phyloP scores from a whole-genome alignment of 768 basidiomycete species.

The Leccinum subgranulosum region DNA sequence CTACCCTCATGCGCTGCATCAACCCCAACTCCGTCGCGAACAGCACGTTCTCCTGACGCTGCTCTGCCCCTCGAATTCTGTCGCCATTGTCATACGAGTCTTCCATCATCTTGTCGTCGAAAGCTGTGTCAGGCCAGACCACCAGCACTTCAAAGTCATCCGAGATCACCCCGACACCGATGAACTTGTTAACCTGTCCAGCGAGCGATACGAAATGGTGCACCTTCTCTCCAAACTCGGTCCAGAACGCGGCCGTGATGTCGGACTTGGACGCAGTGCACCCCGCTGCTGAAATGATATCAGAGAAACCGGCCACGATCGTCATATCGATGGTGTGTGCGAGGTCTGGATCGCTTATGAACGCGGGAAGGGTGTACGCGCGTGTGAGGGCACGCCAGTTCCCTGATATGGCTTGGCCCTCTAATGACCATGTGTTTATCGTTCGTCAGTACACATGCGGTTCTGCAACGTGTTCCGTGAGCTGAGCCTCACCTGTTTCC shows the following conservation, averaged over 20 bases:
- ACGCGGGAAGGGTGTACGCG: constrained; percentile 11
- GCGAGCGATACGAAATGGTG: constrained; percentile 42
- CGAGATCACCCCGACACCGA: constrained; percentile 22
- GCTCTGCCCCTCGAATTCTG: not conserved
- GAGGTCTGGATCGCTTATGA: constrained; percentile 15
- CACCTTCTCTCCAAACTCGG: constrained; percentile 41
- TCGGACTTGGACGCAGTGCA: constrained; percentile 15
- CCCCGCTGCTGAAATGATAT: constrained; percentile 27
- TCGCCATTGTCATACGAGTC: constrained; percentile 24
- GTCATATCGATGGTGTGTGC: constrained; percentile 2
- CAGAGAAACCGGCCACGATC: constrained; percentile 21
- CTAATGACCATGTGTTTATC: constrained; percentile 20
- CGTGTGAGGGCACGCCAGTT: constrained; percentile 42
- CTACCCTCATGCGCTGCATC: constrained; percentile 19
- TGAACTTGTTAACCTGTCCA: constrained; percentile 39
- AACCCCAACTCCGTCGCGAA: constrained; percentile 36
- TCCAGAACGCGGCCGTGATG: constrained; percentile 38
- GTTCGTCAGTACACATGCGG: not conserved
- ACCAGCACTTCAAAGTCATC: constrained; percentile 26
- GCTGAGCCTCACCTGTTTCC: constrained; percentile 29
- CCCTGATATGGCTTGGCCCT: constrained; percentile 40
- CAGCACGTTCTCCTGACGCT: constrained; percentile 17
- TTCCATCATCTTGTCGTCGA: constrained; percentile 19
- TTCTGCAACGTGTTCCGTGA: not conserved
- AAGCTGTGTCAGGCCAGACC: constrained; percentile 9